Percentiles rank a stretch among this genome's conserved stretches.
phyloP scores from a whole-genome alignment of 2,329 filamentous ascomycete species.

The Aspergillus ibericus region DNA sequence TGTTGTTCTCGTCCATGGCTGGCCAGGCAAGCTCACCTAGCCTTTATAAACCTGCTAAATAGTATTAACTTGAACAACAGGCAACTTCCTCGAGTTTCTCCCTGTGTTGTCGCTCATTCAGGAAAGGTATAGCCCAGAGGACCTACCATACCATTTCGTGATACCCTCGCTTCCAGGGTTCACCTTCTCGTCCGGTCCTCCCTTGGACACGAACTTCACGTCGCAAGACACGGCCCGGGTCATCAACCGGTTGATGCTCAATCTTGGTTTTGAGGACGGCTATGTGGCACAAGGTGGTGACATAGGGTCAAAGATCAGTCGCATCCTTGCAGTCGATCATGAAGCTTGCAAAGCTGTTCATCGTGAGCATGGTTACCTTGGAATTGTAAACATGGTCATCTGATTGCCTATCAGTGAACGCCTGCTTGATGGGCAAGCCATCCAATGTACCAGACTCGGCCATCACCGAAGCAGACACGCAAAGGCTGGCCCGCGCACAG shows the following conservation, averaged over 20 bases:
- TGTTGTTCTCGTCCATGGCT: conserved; percentile 45
- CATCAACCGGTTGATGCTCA: conserved; percentile 31
- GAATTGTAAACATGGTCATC: neutral
- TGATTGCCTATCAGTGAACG: conserved; percentile 28
- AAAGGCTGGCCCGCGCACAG: conserved; percentile 27
- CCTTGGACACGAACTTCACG: conserved; percentile 28
- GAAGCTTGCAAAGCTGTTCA: conserved; percentile 35
- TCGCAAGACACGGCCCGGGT: conserved; percentile 29
- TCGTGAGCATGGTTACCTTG: conserved; percentile 18
- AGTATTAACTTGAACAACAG: conserved; percentile 13
- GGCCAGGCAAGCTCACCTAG: conserved; percentile 29
- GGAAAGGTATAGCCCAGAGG: conserved; percentile 27
- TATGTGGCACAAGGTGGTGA: conserved; percentile 38
- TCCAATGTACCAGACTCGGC: conserved; percentile 22
- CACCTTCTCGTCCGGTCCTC: conserved; percentile 34
- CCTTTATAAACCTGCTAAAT: neutral
- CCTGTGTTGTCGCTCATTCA: conserved; percentile 29
- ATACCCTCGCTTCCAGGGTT: conserved; percentile 36
- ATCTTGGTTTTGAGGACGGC: conserved; percentile 30
- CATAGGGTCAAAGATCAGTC: conserved; percentile 31
- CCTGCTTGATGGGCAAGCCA: conserved; percentile 24
- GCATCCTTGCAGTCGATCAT: conserved; percentile 27
- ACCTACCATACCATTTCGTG: conserved; percentile 33
- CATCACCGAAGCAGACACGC: conserved; percentile 27
- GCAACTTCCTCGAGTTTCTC: conserved; percentile 37